Evolutionary conservation across 805 yeast species (phyloP), one percentile per base, ranked within the genome.

Genomic region (Teunomyces tritomae): DNA sequence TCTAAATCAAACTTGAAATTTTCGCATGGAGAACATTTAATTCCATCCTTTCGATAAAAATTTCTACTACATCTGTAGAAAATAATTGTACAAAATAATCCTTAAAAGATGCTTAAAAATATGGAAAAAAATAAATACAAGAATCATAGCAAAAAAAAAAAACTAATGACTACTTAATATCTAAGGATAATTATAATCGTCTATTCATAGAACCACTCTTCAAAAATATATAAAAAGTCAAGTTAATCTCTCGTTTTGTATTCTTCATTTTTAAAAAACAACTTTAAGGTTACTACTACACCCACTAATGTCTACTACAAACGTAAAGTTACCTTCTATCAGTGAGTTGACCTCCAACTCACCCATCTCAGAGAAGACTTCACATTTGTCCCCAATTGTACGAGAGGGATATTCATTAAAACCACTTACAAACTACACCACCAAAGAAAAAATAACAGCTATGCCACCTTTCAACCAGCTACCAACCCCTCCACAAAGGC

Each of bases 261-360:
- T 20, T 20, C 24, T 20, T 20, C 24, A 20, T 20, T 20, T 20
- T 3, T 20, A 20, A 20, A 6, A 20, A 4, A 5, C 24, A 20
- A 20, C 24, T 20, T 20, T 20, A 32, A 11, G n/a, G 26, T 11
- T 11, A 17, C 13, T 5, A 9, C 16, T 17, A n/a, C 39, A n/a
- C 9, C 5, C 5, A 7, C 10, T 17, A 35, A 35, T 35, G 26
- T 17, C 29, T 26, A 26, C 49, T 24, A 9, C 42, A 4, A 41
- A 34, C 30, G 45, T 49, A 32, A 49, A 36, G 33, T 45, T 49
- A 48, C 56, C 56, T 14, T 50, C 54, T 7, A 53, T 53, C 24
- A 50, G 56, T 43, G 56, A 53, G 45, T 49, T 53, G 49, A 53
- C 56, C 14, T 39, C 51, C 5, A 16, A 33, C 26, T 49, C 51